Evolutionary conservation across 2,329 filamentous ascomycete genomes (phyloP).

Genomic region (Botrytis aclada): DNA sequence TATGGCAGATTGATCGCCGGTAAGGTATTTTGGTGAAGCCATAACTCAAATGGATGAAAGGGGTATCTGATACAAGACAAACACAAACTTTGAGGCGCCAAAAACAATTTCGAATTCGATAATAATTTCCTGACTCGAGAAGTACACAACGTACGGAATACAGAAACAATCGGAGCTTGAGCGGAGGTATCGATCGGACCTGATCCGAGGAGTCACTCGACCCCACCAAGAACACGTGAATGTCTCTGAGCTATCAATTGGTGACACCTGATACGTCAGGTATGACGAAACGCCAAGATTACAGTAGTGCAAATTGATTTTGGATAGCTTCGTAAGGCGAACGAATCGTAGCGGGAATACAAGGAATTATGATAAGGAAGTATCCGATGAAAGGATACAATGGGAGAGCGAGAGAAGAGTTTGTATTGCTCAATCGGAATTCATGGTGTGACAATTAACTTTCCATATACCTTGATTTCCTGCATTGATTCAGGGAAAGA

Average conservation of each 20-base stretch:
- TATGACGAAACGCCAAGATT: slow-evolving; percentile 9
- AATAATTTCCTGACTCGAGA: neutral
- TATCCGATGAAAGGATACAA: neutral
- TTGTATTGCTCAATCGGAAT: neutral
- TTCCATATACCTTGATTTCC: neutral
- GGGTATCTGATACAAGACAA: neutral
- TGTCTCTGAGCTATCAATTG: neutral
- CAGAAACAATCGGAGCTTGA: slow-evolving; percentile 7
- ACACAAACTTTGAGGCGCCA: neutral
- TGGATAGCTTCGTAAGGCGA: slow-evolving; percentile 1
- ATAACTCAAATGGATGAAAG: neutral
- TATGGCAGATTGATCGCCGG: slow-evolving; percentile 73
- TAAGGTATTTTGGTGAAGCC: slow-evolving; percentile 60
- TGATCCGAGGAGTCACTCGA: neutral
- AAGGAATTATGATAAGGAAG: neutral
- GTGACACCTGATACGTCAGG: neutral
- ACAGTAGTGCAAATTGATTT: neutral
- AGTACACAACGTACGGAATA: neutral
- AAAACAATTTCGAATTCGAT: neutral
- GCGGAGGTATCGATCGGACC: neutral
- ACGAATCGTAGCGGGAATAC: neutral
- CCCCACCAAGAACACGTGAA: slow-evolving; percentile 14
- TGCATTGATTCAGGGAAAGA: neutral
- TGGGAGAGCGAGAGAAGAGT: neutral
- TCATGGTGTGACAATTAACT: neutral